phyloP scores from a whole-genome alignment of 2,329 filamentous ascomycete species.

The Arthrobotrys sinensis region DNA sequence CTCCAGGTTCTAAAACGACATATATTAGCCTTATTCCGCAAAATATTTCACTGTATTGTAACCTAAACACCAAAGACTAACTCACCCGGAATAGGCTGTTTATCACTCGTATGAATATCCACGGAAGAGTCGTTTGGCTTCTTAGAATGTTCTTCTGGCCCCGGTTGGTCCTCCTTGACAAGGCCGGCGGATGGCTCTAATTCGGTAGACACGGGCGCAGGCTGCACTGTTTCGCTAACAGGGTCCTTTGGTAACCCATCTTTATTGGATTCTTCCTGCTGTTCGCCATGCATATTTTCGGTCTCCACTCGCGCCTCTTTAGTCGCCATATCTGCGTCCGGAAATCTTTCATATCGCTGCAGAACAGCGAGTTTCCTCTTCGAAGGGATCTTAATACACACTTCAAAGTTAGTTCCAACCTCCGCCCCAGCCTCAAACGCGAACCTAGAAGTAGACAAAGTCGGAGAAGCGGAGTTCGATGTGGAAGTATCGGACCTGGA shows the following conservation, averaged over 20 bases:
- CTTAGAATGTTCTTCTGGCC: background rate
- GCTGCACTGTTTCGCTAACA: background rate
- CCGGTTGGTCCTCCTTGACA: background rate
- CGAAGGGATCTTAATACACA: constrained; percentile 51
- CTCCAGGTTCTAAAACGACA: background rate
- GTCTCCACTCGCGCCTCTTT: background rate
- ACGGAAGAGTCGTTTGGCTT: background rate
- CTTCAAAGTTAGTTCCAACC: constrained; percentile 33
- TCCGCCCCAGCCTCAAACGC: constrained; percentile 12
- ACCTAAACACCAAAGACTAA: background rate
- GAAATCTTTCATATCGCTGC: constrained; percentile 45
- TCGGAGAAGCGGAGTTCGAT: constrained; percentile 41
- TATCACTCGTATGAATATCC: background rate
- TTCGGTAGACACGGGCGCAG: background rate
- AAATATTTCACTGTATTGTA: background rate
- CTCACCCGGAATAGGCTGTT: constrained; percentile 8
- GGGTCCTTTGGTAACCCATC: background rate
- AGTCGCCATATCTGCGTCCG: constrained; percentile 32
- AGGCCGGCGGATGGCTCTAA: background rate
- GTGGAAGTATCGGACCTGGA: constrained; percentile 26
- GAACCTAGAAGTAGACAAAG: constrained; percentile 27
- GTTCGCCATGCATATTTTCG: background rate
- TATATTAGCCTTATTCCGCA: background rate
- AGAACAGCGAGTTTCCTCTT: constrained; percentile 41
- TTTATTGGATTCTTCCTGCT: background rate